Percentiles rank a stretch among this genome's conserved stretches.
Conservation (phyloP, 352 stramenopile species). For the Phytophthora uliginosa region DNA sequence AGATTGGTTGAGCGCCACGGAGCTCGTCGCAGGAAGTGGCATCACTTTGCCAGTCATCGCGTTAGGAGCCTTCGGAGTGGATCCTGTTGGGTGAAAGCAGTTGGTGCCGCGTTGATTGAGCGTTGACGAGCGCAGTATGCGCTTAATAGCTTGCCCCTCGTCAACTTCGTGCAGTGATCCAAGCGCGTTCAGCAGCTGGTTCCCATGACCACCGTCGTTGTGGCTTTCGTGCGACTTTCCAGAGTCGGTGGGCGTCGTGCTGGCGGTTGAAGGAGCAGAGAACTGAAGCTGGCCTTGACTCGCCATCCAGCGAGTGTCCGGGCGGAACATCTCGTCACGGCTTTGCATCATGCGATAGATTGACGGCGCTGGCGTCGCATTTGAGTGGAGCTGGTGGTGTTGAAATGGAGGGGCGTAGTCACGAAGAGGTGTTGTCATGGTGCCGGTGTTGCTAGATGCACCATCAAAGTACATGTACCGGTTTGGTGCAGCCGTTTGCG, state of each 20-base stretch:
- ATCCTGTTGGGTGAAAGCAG: not conserved
- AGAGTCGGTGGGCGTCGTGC: slow-evolving; percentile 11
- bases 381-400: slow-evolving; percentile 16
- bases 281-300: slow-evolving; percentile 24
- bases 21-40: slow-evolving; percentile 11
- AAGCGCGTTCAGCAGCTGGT: not conserved
- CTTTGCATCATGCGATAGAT: slow-evolving; percentile 30
- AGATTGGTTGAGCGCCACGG: slow-evolving; percentile 15
- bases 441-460: not conserved
- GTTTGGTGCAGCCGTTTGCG: slow-evolving; percentile 7
- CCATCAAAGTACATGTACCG: slow-evolving; percentile 29
- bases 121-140: slow-evolving; percentile 30
- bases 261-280: slow-evolving; percentile 15
- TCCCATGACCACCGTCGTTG: slow-evolving; percentile 8
- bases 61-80: slow-evolving; percentile 13
- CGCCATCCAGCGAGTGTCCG: slow-evolving; percentile 21
- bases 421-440: slow-evolving; percentile 17
- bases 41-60: slow-evolving; percentile 11
- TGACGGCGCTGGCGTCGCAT: slow-evolving; percentile 9
- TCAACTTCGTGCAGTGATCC: slow-evolving; percentile 10
- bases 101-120: slow-evolving; percentile 11
- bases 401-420: slow-evolving; percentile 31
- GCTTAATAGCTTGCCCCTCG: slow-evolving; percentile 26
- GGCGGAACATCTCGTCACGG: slow-evolving; percentile 17
- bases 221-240: not conserved